Conservation (phyloP, 108 stramenopile genomes). For the Nitzschia sp. region DNA sequence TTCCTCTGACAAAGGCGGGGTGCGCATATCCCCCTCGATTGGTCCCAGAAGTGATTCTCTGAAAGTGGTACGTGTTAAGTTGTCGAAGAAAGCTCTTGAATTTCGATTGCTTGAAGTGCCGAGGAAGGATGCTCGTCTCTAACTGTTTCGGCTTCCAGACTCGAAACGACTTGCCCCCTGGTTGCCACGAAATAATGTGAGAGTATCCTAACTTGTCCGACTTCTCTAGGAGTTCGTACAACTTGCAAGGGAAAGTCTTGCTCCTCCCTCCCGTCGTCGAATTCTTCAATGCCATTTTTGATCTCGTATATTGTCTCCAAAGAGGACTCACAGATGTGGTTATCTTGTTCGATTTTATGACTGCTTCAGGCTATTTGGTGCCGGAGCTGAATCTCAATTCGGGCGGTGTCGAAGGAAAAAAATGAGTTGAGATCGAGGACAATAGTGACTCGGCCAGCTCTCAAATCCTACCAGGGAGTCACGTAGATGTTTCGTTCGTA, state of each 20-base stretch:
- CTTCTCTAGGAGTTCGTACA: conserved; percentile 22
- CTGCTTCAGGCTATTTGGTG: too few species aligned
- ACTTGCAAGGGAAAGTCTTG: conserved; percentile 23
- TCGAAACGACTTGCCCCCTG: conserved; percentile 15
- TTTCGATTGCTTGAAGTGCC: conserved; percentile 25
- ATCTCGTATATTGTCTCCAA: too few species aligned
- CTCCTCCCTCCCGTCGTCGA: neutral
- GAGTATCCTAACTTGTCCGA: neutral
- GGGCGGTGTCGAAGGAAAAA: neutral
- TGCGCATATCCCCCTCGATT: conserved; percentile 11
- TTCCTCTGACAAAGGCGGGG: conserved; percentile 4
- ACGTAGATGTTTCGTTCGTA: neutral
- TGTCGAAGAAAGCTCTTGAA: conserved; percentile 32
- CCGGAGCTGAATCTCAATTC: too few species aligned
- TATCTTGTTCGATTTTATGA: too few species aligned
- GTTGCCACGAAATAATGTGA: conserved; percentile 29
- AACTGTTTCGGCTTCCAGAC: conserved; percentile 19
- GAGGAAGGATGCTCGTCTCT: conserved; percentile 19
- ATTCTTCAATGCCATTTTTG: too few species aligned
- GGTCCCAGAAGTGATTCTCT: conserved; percentile 1
- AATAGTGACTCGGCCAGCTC: neutral
- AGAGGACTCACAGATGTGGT: too few species aligned
- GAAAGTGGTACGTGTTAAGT: conserved; percentile 11
- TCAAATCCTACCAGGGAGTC: neutral
- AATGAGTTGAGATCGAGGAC: too few species aligned